These are phyloP conservation scores for Peronosclerospora sorghi DNA, from an alignment of 352 stramenopile species.

Conservation along the genomic window DNA sequence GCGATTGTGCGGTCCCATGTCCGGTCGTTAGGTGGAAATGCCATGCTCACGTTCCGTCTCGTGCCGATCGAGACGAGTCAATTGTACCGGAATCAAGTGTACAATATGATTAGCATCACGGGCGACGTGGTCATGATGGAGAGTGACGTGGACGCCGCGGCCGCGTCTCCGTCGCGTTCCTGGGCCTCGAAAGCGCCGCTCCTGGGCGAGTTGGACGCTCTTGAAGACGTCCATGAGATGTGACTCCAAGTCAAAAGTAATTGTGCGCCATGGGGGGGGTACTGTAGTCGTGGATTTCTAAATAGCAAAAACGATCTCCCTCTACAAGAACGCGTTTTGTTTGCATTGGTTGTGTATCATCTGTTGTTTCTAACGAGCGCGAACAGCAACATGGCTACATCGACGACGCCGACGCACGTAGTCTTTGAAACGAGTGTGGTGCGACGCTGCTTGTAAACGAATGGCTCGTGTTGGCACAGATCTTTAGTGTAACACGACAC, in stretches of 20 bases:
- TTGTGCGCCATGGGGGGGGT: no score
- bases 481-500: no score
- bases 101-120: constrained; percentile 89
- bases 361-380: no score
- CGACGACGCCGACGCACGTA: constrained; percentile 55
- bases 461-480: no score
- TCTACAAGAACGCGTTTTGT: no score
- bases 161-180: constrained; percentile 15
- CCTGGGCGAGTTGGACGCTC: constrained; percentile 1
- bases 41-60: constrained; percentile 79
- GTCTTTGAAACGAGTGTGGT: constrained; percentile 80
- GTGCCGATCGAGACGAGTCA: constrained; percentile 83
- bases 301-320: no score
- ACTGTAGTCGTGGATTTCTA: no score
- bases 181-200: constrained; percentile 24
- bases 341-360: no score
- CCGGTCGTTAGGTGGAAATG: constrained; percentile 70
- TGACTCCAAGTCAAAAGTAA: no score
- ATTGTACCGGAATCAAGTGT: constrained; percentile 83
- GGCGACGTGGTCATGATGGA: constrained; percentile 78
- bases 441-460: constrained; percentile 2
- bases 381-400: constrained; percentile 2
- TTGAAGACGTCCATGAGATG: no score
- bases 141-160: constrained; percentile 32
- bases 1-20: constrained; percentile 80